These are phyloP conservation scores for Cercospora janseana DNA, from an alignment of 2,329 filamentous ascomycete species.

Conservation along the genomic window DNA sequence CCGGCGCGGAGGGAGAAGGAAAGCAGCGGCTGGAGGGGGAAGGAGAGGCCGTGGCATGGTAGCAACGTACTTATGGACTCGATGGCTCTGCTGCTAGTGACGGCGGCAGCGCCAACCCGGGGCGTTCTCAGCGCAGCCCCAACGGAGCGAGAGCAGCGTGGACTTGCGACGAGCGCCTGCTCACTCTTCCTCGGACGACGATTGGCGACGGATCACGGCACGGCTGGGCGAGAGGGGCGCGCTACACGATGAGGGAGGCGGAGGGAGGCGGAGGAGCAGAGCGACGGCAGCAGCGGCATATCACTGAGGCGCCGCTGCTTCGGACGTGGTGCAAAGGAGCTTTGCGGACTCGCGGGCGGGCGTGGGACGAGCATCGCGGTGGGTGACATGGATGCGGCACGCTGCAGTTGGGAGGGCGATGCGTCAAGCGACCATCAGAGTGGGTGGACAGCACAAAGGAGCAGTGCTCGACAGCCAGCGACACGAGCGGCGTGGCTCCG, in stretches of 20 bases:
- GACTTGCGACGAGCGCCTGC: background rate
- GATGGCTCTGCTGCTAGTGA: background rate
- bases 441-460: background rate
- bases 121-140: slow-evolving; percentile 4
- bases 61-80: slow-evolving; percentile 1
- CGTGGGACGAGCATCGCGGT: background rate
- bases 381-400: background rate
- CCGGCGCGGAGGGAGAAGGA: background rate
- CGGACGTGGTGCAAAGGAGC: background rate
- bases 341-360: background rate
- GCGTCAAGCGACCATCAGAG: slow-evolving; percentile 1
- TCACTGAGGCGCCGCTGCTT: background rate
- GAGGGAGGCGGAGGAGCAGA: background rate
- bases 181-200: background rate
- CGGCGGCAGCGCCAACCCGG: slow-evolving; percentile 3
- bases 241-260: background rate
- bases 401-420: background rate
- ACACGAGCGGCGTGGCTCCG: background rate
- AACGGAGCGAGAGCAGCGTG: background rate
- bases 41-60: too few relatives aligned
- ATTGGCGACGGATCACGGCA: background rate
- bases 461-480: too few relatives aligned
- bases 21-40: too few relatives aligned
- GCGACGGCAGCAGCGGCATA: background rate
- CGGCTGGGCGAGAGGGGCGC: background rate